Evolutionary conservation across 306 rosid species (phyloP), one percentile per base, ranked within the genome.

Genomic region (Malus asiatica): DNA sequence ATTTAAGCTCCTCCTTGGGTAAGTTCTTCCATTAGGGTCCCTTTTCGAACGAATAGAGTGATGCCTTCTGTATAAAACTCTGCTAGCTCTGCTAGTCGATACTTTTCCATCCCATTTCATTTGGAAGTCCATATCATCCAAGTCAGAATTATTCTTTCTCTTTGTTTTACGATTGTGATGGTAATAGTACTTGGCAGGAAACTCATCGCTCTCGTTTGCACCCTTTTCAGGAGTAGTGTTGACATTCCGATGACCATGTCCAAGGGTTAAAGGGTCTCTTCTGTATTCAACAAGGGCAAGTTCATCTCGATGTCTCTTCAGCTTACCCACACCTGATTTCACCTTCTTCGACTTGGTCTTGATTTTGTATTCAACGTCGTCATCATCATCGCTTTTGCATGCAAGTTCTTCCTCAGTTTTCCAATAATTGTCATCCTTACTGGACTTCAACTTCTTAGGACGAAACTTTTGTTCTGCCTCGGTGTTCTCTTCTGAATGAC

Each of bases 1-100:
- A 88, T 87, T 84, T 51, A 89, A 74, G 73, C 95, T 72, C 74
- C 98, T 82, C 77, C 80, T 88, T 61, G 48, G 84, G 71, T 81
- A 81, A 10, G 61, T 73, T 81, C 85, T 80, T 67, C 67, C 85
- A 3, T 65, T 81, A 35, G 8, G 42, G 64, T 59, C 76, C 72
- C 69, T 88, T 82, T 84, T 85, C n/a, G 74, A 71, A 32, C 68
- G 72, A 18, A 67, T 33, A 14, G 85, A 35, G 68, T 52, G 82
- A 45, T 76, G 67, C 59, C 69, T 84, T 65, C 60, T 72, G 57
- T 71, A 77, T 25, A 27, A 76, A 80, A 42, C 63, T 53, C 77
- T 85, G 79, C 76, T 85, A 4, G 38, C 66, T 55, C 77, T 85
- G 79, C 76, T 85, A 6, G 38, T 72, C 32, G 81, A 67, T 40